phyloP scores from a whole-genome alignment of 2,329 filamentous ascomycete genomes.

The Aureobasidium mangrovei region DNA sequence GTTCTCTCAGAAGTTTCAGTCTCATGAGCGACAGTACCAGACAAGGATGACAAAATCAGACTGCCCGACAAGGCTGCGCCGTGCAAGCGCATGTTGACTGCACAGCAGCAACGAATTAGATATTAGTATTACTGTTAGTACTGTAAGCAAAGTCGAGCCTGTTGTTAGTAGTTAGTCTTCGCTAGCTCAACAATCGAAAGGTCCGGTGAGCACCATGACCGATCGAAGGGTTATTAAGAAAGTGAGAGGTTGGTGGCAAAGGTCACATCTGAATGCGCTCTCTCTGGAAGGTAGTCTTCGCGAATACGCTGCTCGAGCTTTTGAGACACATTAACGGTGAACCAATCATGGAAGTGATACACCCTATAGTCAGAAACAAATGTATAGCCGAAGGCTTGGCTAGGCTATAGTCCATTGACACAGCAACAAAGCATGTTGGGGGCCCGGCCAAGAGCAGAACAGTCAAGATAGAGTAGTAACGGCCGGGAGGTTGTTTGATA shows the following conservation, averaged over 20 bases:
- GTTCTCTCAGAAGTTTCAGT: not conserved
- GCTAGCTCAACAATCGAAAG: no score
- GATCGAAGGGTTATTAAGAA: not conserved
- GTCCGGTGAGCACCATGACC: not conserved
- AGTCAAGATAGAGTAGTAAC: not conserved
- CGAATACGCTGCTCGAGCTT: not conserved
- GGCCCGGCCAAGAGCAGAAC: not conserved
- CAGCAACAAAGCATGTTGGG: not conserved
- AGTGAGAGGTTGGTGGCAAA: no score
- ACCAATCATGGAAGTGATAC: not conserved
- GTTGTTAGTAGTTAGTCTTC: no score
- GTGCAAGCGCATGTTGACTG: conserved; percentile 1
- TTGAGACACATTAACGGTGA: not conserved
- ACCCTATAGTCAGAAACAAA: not conserved
- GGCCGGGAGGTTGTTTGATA: not conserved
- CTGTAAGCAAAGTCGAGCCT: no score
- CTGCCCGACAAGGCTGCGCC: not conserved
- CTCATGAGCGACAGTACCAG: not conserved
- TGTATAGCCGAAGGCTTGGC: no score
- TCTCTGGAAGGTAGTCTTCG: not conserved
- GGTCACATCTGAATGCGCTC: not conserved
- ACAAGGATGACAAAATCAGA: not conserved
- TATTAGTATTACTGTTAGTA: not conserved
- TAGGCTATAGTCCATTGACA: not conserved
- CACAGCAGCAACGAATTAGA: not conserved